Evolutionary conservation across 2,329 filamentous ascomycete species (phyloP).

Genomic region (Leptosphaerulina australis): DNA sequence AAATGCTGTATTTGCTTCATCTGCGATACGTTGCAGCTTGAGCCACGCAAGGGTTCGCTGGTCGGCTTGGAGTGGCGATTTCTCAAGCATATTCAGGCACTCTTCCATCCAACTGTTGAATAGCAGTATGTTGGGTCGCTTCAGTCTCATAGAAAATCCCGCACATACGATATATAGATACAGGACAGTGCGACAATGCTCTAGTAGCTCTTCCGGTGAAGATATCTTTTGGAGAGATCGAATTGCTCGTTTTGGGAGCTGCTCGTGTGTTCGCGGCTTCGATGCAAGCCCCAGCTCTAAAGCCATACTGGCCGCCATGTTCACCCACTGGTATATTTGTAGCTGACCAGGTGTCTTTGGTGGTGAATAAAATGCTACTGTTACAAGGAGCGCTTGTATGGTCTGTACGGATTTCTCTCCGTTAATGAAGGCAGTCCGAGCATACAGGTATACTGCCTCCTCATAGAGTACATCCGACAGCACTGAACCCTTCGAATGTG

Average conservation of each 20-base stretch:
- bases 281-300: constrained; percentile 46
- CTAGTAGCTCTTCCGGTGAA: constrained; percentile 42
- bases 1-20: constrained; percentile 47
- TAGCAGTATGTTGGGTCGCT: constrained; percentile 42
- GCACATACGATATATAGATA: constrained; percentile 42
- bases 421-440: constrained; percentile 43
- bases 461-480: constrained; percentile 44
- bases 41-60: constrained; percentile 39
- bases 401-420: constrained; percentile 47
- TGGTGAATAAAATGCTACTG: constrained; percentile 44
- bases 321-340: constrained; percentile 45
- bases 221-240: constrained; percentile 43
- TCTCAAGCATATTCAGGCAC: constrained; percentile 38
- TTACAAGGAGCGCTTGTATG: constrained; percentile 45
- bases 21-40: constrained; percentile 44
- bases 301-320: constrained; percentile 47
- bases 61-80: constrained; percentile 41
- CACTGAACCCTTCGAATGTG: constrained; percentile 39
- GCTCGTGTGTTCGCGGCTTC: constrained; percentile 47
- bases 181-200: constrained; percentile 45
- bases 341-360: constrained; percentile 40
- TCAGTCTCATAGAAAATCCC: constrained; percentile 43
- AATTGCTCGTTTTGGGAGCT: constrained; percentile 44
- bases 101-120: constrained; percentile 50
- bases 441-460: constrained; percentile 43